Evolutionary conservation across 768 basidiomycete species (phyloP).

Genomic region (Rhodotorula toruloides): DNA sequence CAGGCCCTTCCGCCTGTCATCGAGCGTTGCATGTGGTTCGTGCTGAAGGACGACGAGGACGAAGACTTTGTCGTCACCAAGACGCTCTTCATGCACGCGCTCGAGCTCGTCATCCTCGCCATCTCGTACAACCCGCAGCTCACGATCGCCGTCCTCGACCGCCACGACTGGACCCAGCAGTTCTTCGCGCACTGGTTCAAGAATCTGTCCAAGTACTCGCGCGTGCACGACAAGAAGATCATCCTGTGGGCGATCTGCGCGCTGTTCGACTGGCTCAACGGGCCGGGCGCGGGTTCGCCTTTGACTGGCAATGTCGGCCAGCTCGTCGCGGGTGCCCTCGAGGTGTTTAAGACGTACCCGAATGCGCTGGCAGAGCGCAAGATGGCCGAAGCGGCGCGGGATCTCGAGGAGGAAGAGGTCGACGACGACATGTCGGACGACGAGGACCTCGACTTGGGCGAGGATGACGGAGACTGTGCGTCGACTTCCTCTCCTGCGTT

Average conservation of each 20-base stretch:
- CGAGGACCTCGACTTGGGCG: constrained; percentile 52
- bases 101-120: constrained; percentile 75
- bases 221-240: constrained; percentile 87
- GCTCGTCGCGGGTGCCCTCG: constrained; percentile 67
- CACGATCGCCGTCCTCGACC: constrained; percentile 69
- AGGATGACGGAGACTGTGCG: constrained; percentile 55
- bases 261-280: constrained; percentile 65
- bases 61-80: constrained; percentile 55
- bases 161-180: constrained; percentile 57
- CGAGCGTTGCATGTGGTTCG: constrained; percentile 58
- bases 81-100: constrained; percentile 66
- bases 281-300: constrained; percentile 49
- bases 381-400: constrained; percentile 55
- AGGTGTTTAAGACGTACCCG: constrained; percentile 71
- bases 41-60: constrained; percentile 46
- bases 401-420: constrained; percentile 50
- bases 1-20: constrained; percentile 60
- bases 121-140: constrained; percentile 77
- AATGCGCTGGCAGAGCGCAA: constrained; percentile 56
- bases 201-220: constrained; percentile 55
- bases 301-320: constrained; percentile 61
- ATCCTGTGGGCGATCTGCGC: constrained; percentile 69
- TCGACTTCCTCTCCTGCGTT: constrained; percentile 42
- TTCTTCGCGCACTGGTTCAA: constrained; percentile 87
- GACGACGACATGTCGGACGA: constrained; percentile 51